Evolutionary conservation across 192 early-diverging fungal genomes (phyloP), one percentile per base, ranked within the genome.

Genomic region (Coemansia reversa): DNA sequence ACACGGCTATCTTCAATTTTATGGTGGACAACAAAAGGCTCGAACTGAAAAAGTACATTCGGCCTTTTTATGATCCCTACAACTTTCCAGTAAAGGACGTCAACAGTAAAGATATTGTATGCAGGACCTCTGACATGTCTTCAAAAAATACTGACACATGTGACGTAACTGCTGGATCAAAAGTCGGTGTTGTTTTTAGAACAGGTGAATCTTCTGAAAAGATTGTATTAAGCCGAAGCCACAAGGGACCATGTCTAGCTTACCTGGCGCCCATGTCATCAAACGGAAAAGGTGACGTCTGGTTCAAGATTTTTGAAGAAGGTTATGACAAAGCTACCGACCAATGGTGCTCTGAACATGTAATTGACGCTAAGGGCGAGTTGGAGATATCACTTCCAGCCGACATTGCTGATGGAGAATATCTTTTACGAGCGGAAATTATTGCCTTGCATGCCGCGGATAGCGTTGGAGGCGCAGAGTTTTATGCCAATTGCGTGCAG

Each of bases 291-390:
- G 55, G 60, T 12, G 16, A 79, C 1, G 55, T 62, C 16, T 74
- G 72, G 72, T 74, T 69, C 56, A 70, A 74, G 30, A 63, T 70
- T n/a, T 70, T 51, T 23, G 66, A 79, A n/a, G 49, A 79, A 1
- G 71, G 67, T 3, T 79, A 66, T 6, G 47, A 70, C 33, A 7
- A 50, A 2, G 53, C 14, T 7, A 55, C 61, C 2, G 62, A 69
- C n/a, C 27, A 56, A n/a, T 79, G 76, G 72, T 69, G 67, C 42
- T 61, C 62, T 16, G 63, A 74, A 4, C 62, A 45, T 5, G 12
- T 79, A 2, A 69, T 53, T n/a, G 52, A 49, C 5, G 59, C 63
- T 50, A 27, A 63, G 4, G 76, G 76, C 23, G 63, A 53, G 45
- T 23, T 79, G 8, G 58, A 66, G 5, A n/a, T 70, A 2, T 45